Evolutionary conservation across 805 yeast species (phyloP), one percentile per base, ranked within the genome.

Genomic region (Candida berthetii): DNA sequence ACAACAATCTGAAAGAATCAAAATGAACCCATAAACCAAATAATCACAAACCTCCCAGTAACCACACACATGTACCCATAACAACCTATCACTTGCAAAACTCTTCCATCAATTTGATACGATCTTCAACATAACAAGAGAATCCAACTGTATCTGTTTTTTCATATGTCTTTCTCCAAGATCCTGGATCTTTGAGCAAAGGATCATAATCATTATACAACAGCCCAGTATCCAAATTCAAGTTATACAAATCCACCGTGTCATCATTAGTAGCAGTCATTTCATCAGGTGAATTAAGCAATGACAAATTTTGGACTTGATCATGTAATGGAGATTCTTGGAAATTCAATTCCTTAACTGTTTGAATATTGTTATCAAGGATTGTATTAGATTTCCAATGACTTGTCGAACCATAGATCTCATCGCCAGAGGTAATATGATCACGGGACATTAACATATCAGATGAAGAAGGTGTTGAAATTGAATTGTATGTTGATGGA

Each of bases 101-200:
- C 4, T n/a, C 22, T 17, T 45, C 47, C 42, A 48, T 41, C 25
- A 52, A 33, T 11, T 46, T 42, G 1, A 31, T 17, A 25, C 50
- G 48, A 38, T 53, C 59, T n/a, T 50, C 49, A 13, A 46, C 43
- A 25, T 39, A 49, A 20, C 36, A 28, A 2, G 10, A 14, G 7
- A 50, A 31, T 1, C 50, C 37, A 1, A 44, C 25, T 6, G 31
- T 10, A 2, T 36, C 39, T 17, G 24, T 29, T 5, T 3, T 8
- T 31, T 31, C 29, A 16, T 9, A 31, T 14, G 9, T 31, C 16
- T 31, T 16, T 22, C 6, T 7, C 24, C 24, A 27, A 27, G n/a
- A 13, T 8, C n/a, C 10, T 6, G n/a, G 19, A 16, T 18, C 18
- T 1, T 7, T 16, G 6, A 16, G 10, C 8, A 19, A 34, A 7